Conservation (phyloP, 2,329 filamentous ascomycete genomes). For the Rasamsonia emersonii region DNA sequence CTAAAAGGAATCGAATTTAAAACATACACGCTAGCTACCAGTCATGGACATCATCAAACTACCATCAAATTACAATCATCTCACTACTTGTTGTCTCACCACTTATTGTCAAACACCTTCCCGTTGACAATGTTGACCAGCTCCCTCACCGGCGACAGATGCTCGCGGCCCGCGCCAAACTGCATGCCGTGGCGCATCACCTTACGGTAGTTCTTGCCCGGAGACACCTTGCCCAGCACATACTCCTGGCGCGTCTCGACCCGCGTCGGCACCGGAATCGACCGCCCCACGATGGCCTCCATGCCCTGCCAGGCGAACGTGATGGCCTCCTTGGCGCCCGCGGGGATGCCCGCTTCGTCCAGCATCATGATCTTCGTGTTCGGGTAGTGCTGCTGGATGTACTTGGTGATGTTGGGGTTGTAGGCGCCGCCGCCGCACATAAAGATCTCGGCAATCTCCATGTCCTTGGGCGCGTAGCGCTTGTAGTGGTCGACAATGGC, state of each 20-base stretch:
- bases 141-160: conserved; percentile 41
- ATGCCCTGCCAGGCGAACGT: conserved; percentile 55
- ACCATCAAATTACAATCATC: too few species aligned
- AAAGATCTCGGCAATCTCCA: conserved; percentile 48
- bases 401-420: conserved; percentile 49
- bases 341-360: conserved; percentile 50
- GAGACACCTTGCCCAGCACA: conserved; percentile 48
- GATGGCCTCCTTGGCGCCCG: conserved; percentile 51
- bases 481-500: conserved; percentile 46
- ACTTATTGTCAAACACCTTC: conserved; percentile 41
- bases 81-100: conserved; percentile 22
- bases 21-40: too few species aligned
- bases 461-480: conserved; percentile 40
- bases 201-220: conserved; percentile 46
- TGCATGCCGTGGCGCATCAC: conserved; percentile 45
- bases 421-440: conserved; percentile 53
- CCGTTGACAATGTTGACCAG: conserved; percentile 45
- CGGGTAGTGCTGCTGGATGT: conserved; percentile 43
- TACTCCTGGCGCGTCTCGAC: conserved; percentile 46
- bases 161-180: conserved; percentile 40
- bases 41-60: too few species aligned
- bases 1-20: too few species aligned
- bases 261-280: conserved; percentile 46
- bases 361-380: conserved; percentile 45
- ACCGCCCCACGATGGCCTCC: conserved; percentile 49